Conservation (phyloP, 192 early-diverging fungal species). For the Oehlia diaphana region DNA sequence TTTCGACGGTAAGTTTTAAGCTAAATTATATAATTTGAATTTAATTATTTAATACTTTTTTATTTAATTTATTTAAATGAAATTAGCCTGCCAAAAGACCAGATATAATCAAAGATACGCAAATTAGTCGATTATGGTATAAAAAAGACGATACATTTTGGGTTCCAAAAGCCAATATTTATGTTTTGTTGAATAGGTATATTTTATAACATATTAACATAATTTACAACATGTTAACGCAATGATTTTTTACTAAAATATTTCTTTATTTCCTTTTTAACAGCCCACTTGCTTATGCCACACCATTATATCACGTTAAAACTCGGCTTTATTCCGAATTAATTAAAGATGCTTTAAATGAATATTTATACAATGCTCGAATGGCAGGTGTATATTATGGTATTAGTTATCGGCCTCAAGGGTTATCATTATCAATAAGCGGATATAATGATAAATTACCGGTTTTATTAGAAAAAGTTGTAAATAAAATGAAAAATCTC, state of each 20-base stretch:
- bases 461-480: conserved; percentile 68
- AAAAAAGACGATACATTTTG: conserved; percentile 94
- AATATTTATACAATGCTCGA: conserved; percentile 87
- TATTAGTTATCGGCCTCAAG: conserved; percentile 69
- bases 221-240: too few species aligned
- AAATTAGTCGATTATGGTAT: conserved; percentile 77
- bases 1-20: conserved; percentile 16
- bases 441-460: conserved; percentile 93
- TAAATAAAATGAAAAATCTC: conserved; percentile 65
- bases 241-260: too few species aligned
- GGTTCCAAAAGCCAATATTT: conserved; percentile 84
- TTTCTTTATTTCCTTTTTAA: conserved; percentile 1
- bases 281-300: conserved; percentile 77
- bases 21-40: neutral
- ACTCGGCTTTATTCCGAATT: conserved; percentile 73
- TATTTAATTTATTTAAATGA: neutral
- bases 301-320: conserved; percentile 70
- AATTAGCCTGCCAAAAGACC: conserved; percentile 39
- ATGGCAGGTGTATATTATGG: conserved; percentile 82
- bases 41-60: neutral
- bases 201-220: too few species aligned
- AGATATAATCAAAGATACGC: conserved; percentile 58
- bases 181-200: conserved; percentile 54
- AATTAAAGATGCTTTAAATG: conserved; percentile 81
- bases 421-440: conserved; percentile 64